Base-by-base conservation (phyloP, 1,139 yeast genomes). In the Pneumocystis jirovecii region DNA sequence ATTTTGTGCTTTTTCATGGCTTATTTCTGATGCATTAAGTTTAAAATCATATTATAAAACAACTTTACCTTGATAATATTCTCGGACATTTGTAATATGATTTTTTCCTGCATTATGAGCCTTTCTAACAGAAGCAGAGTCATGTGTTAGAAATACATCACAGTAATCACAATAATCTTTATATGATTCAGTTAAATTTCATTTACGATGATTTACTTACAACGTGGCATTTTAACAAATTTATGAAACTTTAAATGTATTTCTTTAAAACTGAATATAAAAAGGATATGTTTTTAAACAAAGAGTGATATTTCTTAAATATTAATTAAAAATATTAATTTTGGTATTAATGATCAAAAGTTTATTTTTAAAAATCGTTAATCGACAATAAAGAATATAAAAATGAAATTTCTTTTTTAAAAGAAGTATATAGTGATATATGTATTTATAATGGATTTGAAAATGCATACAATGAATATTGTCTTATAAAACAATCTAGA, bases 131-230 rank as follows among this genome's bases (percentile, higher is more conserved):
- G 95, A 87, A 73, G 85, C 79, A 40, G 96, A 87, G 75, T 89
- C 96, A 73, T 90, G 97, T 1, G 96, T 90, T 68, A 90, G 79
- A 72, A 87, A 86, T 34, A 91, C 79, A 75, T 85, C 85, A 74
- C 97, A 90, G 73, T 89, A 90, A 72, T 87, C 95, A 76, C 97
- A 90, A 76, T 86, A 87, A 74, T 85, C 87, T 71, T 37, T 37
- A 66, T 64, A 64, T 60, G 35, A 17, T 8, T 60, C 63, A 57
- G 66, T 62, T 65, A 68, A 67, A 66, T 63, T 61, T 39, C 60
- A 50, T 42, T 63, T 62, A 62, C 57, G 63, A 19, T 60, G 63
- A 44, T 34, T 60, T 19, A 42, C 63, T 39, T 39, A 39, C 44
- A 39, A 39, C 45, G 44, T 21, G 61, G 61, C 61, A 60, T 60